These are phyloP conservation scores for Starmera pachycereana DNA, from an alignment of 805 yeast species.

Conservation along the genomic window DNA sequence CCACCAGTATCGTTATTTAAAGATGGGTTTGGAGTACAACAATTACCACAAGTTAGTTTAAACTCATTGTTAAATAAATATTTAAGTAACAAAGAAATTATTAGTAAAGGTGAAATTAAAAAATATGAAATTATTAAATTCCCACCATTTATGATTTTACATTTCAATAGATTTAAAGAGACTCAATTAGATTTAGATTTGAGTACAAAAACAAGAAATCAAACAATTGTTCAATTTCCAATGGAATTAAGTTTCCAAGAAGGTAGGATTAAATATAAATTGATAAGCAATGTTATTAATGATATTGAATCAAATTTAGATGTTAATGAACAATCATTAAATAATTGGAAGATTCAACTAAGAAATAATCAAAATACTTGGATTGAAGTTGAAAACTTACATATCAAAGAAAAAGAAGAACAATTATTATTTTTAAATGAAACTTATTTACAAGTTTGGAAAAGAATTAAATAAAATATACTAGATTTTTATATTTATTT, in stretches of 20 bases:
- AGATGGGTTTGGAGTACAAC: slow-evolving; percentile 32
- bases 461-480: slow-evolving; percentile 14
- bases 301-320: slow-evolving; percentile 14
- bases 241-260: slow-evolving; percentile 21
- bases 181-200: slow-evolving; percentile 21
- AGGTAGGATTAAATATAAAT: not conserved
- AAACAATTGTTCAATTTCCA: slow-evolving; percentile 55
- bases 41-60: slow-evolving; percentile 43
- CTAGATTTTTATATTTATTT: slow-evolving; percentile 29
- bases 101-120: slow-evolving; percentile 24
- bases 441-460: slow-evolving; percentile 63
- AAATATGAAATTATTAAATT: slow-evolving; percentile 28
- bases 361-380: slow-evolving; percentile 35
- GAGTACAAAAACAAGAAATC: slow-evolving; percentile 35
- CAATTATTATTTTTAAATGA: slow-evolving; percentile 56
- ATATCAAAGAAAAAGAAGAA: slow-evolving; percentile 34
- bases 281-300: slow-evolving; percentile 32
- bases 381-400: slow-evolving; percentile 48
- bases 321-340: slow-evolving; percentile 20
- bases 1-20: slow-evolving; percentile 50
- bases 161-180: slow-evolving; percentile 43
- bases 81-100: slow-evolving; percentile 22
- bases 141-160: slow-evolving; percentile 48
- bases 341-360: slow-evolving; percentile 40
- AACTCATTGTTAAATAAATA: slow-evolving; percentile 33